These are phyloP conservation scores for Lactarius akahatsu DNA, from an alignment of 768 basidiomycete species.

Conservation along the genomic window DNA sequence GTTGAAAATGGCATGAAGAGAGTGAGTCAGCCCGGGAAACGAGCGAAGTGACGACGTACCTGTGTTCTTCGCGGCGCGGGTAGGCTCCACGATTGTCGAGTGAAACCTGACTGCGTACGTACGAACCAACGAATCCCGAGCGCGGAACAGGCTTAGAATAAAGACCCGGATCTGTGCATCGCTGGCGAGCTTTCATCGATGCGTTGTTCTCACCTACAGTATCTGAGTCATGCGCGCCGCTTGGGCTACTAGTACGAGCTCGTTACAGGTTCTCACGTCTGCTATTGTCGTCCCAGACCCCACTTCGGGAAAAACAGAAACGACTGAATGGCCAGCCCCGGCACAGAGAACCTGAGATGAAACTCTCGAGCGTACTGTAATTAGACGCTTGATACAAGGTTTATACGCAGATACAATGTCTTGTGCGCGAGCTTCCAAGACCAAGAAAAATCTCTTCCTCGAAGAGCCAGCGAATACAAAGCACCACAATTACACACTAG, in stretches of 20 bases:
- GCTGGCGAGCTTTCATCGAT: too few species aligned
- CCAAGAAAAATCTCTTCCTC: background rate
- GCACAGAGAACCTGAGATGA: background rate
- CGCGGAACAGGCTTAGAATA: too few species aligned
- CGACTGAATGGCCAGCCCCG: background rate
- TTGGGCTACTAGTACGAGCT: background rate
- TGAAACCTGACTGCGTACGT: too few species aligned
- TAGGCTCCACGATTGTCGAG: too few species aligned
- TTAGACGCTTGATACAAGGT: background rate
- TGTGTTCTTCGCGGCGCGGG: too few species aligned
- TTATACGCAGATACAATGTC: background rate
- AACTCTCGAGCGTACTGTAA: background rate
- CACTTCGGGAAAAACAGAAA: background rate
- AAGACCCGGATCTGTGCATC: too few species aligned
- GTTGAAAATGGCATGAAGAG: too few species aligned
- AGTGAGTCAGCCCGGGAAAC: too few species aligned
- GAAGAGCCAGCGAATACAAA: slow-evolving; percentile 2
- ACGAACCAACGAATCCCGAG: too few species aligned
- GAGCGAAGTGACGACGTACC: too few species aligned
- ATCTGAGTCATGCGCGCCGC: background rate
- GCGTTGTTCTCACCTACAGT: too few species aligned
- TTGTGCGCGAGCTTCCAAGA: background rate
- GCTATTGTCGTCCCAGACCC: background rate
- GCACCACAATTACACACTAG: background rate
- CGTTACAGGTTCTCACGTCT: background rate